A percentile compares a stretch with the other conserved stretches of the same genome.
phyloP scores from a whole-genome alignment of 345 rosid genomes.

The Zanthoxylum bungeanum region DNA sequence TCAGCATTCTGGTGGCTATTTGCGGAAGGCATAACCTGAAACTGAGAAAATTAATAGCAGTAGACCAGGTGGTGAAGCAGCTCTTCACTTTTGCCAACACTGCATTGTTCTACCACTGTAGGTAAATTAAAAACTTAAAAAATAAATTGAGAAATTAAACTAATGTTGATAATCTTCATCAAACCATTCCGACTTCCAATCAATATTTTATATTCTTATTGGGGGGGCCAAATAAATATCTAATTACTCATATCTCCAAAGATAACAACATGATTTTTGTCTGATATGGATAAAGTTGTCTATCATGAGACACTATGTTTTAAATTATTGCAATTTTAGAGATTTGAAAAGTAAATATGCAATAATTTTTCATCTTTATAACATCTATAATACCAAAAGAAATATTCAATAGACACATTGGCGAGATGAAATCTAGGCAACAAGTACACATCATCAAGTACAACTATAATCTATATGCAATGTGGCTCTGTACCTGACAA shows the following conservation, averaged over 20 bases:
- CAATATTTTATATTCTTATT: neutral
- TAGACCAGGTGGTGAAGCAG: neutral
- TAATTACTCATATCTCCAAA: neutral
- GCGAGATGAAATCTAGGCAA: neutral
- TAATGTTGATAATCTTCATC: neutral
- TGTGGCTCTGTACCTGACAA: conserved; percentile 28
- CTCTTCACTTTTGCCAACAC: too few species aligned
- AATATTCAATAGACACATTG: too few species aligned
- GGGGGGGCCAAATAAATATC: neutral
- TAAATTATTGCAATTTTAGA: neutral
- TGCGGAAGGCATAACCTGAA: conserved; percentile 23
- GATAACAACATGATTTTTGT: neutral
- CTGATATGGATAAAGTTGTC: neutral
- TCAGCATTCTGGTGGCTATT: conserved; percentile 19
- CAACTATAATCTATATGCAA: neutral
- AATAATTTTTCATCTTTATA: neutral
- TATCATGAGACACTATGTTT: neutral
- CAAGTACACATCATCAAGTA: conserved; percentile 4
- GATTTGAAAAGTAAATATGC: neutral
- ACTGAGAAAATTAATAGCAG: conserved; percentile 10
- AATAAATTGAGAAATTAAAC: neutral
- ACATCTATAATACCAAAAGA: neutral
- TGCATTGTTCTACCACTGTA: neutral
- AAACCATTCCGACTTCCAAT: neutral
- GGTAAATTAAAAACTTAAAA: neutral